A percentile compares a stretch with the other conserved stretches of the same genome.
These are phyloP conservation scores for Blastocladiella emersonii DNA, from an alignment of 371 early-diverging fungal species.

Conservation along the genomic window DNA sequence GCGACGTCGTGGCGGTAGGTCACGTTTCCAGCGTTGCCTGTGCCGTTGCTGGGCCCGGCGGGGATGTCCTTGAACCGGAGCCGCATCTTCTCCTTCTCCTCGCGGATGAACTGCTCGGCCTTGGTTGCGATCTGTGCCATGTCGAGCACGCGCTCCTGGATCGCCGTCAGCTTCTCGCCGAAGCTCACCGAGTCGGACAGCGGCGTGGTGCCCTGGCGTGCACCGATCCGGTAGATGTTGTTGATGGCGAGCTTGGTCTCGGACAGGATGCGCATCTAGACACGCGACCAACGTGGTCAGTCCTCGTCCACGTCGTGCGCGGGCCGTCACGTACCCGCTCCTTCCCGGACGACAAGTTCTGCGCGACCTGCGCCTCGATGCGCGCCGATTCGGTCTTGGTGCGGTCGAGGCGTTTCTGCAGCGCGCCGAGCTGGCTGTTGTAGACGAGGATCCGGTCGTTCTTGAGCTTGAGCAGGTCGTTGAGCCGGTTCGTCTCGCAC, in stretches of 20 bases:
- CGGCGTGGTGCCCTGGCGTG: too few relatives aligned
- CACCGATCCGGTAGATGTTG: conserved; percentile 4
- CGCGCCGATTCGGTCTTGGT: neutral
- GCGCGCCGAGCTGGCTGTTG: neutral
- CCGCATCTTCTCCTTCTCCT: neutral
- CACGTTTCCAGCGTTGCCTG: too few relatives aligned
- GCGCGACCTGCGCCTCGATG: neutral
- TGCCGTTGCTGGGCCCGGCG: too few relatives aligned
- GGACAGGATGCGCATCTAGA: neutral
- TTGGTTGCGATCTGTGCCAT: neutral
- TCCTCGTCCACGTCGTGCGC: too few relatives aligned
- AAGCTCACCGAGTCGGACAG: neutral
- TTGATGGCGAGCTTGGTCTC: conserved; percentile 6
- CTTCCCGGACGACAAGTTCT: neutral
- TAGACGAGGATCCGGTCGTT: conserved; percentile 28
- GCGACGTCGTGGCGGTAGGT: too few relatives aligned
- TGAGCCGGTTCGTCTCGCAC: conserved; percentile 14
- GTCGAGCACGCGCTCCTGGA: conserved; percentile 2
- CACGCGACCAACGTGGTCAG: neutral
- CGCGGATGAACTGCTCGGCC: conserved; percentile 1
- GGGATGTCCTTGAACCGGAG: neutral
- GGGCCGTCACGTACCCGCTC: neutral
- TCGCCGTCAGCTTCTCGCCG: neutral
- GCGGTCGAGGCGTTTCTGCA: neutral
- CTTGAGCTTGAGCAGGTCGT: conserved; percentile 30